A percentile compares a stretch with the other conserved stretches of the same genome.
phyloP scores from a whole-genome alignment of 2,329 filamentous ascomycete genomes.

The Hansfordia pulvinata region DNA sequence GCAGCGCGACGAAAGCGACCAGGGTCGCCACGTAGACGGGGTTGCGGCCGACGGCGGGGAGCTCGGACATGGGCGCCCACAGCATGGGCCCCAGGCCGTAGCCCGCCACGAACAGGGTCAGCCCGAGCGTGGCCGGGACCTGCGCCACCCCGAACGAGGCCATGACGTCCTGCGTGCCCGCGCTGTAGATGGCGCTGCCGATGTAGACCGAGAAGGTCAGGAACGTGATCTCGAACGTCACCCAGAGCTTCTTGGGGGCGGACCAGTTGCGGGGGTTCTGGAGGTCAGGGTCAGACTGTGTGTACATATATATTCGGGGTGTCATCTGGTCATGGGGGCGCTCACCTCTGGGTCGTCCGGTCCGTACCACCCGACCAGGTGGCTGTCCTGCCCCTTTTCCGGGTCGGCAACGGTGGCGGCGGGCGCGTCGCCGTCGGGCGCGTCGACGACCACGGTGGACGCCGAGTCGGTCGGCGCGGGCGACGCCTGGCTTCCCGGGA shows the following conservation, averaged over 20 bases:
- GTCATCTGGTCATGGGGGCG: background rate
- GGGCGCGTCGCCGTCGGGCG: constrained; percentile 6
- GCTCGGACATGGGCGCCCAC: constrained; percentile 43
- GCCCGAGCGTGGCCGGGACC: constrained; percentile 10
- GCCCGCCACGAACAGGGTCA: constrained; percentile 9
- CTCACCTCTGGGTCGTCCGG: constrained; percentile 27
- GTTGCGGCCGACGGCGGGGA: constrained; percentile 43
- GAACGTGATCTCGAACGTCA: constrained; percentile 13
- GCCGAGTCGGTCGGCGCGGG: constrained; percentile 1
- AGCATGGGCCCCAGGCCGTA: constrained; percentile 30
- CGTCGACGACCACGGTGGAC: constrained; percentile 4
- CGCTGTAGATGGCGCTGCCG: constrained; percentile 12
- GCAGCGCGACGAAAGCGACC: constrained; percentile 41
- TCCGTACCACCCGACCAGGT: constrained; percentile 36
- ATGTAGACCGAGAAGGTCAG: constrained; percentile 13
- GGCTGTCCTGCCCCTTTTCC: constrained; percentile 35
- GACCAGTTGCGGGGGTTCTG: constrained; percentile 24
- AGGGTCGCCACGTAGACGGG: constrained; percentile 43
- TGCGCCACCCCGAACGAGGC: constrained; percentile 7
- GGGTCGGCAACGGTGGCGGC: constrained; percentile 21
- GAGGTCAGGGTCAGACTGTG: constrained; percentile 1
- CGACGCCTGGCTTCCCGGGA: background rate
- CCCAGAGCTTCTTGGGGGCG: constrained; percentile 20
- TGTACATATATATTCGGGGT: background rate
- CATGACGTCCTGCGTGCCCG: constrained; percentile 8